These are phyloP conservation scores for Isochrysis galbana DNA, from an alignment of 78 protist species.

Conservation along the genomic window DNA sequence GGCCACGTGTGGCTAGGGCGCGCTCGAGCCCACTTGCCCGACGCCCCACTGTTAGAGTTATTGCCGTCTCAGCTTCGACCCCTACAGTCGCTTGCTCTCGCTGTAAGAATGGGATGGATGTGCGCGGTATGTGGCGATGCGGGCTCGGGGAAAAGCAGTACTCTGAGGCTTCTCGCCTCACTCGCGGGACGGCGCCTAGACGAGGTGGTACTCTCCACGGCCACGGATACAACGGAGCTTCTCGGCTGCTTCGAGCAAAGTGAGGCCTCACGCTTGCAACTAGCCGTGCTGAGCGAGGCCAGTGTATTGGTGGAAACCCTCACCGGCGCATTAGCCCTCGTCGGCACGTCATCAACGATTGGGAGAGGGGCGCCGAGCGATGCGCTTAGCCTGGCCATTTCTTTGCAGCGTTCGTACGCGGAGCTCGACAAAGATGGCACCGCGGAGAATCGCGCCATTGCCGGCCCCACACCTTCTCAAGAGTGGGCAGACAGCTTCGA, in stretches of 20 bases:
- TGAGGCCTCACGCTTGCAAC: background rate
- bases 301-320: background rate
- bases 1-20: constrained; percentile 30
- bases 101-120: constrained; percentile 79
- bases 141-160: constrained; percentile 84
- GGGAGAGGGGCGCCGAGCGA: background rate
- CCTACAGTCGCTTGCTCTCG: constrained; percentile 56
- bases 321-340: background rate
- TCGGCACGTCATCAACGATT: background rate
- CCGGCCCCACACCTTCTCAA: background rate
- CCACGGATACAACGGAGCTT: constrained; percentile 77
- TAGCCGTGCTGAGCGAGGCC: background rate
- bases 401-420: background rate
- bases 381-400: background rate
- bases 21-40: background rate
- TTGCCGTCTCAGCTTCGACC: background rate
- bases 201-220: constrained; percentile 45
- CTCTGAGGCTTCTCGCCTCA: constrained; percentile 77
- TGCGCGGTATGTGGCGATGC: constrained; percentile 79
- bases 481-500: background rate
- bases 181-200: constrained; percentile 27
- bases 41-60: background rate
- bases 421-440: background rate
- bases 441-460: background rate
- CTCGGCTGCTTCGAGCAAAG: constrained; percentile 80